phyloP scores from a whole-genome alignment of 2,329 filamentous ascomycete genomes.

The Aspergillus pseudoviridinutans region DNA sequence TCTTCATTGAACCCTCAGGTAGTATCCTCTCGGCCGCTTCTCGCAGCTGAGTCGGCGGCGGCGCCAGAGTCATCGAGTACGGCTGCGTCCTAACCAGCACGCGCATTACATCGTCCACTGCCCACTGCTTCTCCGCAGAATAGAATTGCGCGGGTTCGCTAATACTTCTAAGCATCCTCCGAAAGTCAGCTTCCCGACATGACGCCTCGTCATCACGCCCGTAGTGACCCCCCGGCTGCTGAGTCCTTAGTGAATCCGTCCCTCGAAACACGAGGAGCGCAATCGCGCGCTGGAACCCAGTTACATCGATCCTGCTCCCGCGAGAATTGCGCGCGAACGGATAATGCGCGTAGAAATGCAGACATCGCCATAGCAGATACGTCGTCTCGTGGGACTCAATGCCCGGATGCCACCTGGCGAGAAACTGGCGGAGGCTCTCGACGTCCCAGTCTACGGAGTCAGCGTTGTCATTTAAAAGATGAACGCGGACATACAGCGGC shows the following conservation, averaged over 20 bases:
- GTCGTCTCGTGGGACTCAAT: not conserved
- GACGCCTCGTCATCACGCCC: not conserved
- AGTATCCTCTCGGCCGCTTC: not conserved
- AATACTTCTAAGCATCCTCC: not conserved
- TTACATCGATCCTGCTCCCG: not conserved
- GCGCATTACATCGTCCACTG: not conserved
- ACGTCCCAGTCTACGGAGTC: not conserved
- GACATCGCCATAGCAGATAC: not conserved
- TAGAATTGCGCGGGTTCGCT: not conserved
- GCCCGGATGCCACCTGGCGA: not conserved
- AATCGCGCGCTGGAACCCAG: not conserved
- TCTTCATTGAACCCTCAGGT: accelerated
- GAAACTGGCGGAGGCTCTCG: not conserved
- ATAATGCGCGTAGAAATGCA: not conserved
- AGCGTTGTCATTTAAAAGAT: not conserved
- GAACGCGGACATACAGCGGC: not conserved
- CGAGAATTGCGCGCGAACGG: not conserved
- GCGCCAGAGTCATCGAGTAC: not conserved
- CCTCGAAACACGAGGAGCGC: not conserved
- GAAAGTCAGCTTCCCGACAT: not conserved
- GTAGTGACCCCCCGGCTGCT: not conserved
- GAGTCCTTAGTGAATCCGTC: not conserved
- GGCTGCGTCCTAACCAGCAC: not conserved
- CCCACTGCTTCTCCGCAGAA: not conserved
- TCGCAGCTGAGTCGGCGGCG: not conserved